A percentile compares a stretch with the other conserved stretches of the same genome.
Evolutionary conservation across 495 filamentous ascomycete genomes (phyloP).

Genomic region (Penicillium goetzii): DNA sequence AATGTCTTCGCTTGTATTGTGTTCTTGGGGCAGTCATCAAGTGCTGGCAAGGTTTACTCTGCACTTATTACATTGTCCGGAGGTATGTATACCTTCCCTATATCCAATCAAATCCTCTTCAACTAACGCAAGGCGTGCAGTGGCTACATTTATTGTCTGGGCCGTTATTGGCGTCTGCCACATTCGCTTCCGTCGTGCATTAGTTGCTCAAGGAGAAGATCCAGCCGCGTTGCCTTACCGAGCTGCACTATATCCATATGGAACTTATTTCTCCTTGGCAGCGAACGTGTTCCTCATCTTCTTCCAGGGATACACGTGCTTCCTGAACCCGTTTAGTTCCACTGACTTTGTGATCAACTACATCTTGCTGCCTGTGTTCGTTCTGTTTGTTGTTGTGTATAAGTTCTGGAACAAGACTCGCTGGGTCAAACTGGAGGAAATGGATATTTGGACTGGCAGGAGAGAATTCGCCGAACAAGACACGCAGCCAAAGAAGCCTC

Average conservation of each 20-base stretch:
- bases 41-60: slow-evolving; percentile 54
- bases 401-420: slow-evolving; percentile 63
- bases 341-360: slow-evolving; percentile 69
- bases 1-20: slow-evolving; percentile 69
- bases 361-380: slow-evolving; percentile 67
- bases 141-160: slow-evolving; percentile 73
- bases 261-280: slow-evolving; percentile 61
- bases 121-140: slow-evolving; percentile 30
- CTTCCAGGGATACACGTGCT: slow-evolving; percentile 63
- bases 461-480: slow-evolving; percentile 38
- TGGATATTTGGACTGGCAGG: slow-evolving; percentile 62
- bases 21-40: slow-evolving; percentile 64
- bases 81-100: slow-evolving; percentile 26
- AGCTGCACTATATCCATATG: slow-evolving; percentile 63
- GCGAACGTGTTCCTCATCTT: slow-evolving; percentile 67
- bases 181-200: slow-evolving; percentile 65
- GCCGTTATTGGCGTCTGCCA: slow-evolving; percentile 65
- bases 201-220: slow-evolving; percentile 58
- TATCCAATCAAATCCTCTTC: slow-evolving; percentile 42
- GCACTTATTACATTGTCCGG: slow-evolving; percentile 52
- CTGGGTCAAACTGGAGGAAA: slow-evolving; percentile 54
- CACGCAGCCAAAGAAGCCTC: slow-evolving; percentile 10
- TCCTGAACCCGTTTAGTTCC: slow-evolving; percentile 59
- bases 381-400: slow-evolving; percentile 59
- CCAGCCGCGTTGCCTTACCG: slow-evolving; percentile 59